Evolutionary conservation across 305 asterid species (phyloP).

Genomic region (Fraxinus platypoda): DNA sequence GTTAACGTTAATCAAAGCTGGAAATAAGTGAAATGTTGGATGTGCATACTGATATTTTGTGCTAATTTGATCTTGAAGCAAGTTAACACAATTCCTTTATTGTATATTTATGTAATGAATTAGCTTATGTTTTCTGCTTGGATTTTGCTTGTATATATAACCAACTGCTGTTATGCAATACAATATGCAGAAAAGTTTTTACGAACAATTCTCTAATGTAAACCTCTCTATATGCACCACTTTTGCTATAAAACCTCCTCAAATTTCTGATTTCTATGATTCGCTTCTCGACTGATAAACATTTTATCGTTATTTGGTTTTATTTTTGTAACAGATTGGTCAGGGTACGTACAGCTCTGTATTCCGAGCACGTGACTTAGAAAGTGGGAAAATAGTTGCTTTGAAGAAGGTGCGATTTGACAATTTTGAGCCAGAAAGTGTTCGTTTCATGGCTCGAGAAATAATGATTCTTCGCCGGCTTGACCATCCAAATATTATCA

Average conservation of each 20-base stretch:
- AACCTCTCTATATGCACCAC: background rate
- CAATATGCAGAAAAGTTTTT: background rate
- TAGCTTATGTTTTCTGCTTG: background rate
- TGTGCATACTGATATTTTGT: background rate
- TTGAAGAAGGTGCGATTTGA: constrained; percentile 90
- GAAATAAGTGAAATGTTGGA: background rate
- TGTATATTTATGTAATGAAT: background rate
- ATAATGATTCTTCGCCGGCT: constrained; percentile 80
- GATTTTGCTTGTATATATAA: background rate
- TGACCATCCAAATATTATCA: constrained; percentile 86
- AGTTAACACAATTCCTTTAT: background rate
- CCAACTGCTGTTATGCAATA: background rate
- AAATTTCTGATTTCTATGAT: background rate
- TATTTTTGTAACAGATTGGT: constrained; percentile 39
- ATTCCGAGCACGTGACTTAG: constrained; percentile 53
- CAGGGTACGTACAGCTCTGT: too few relatives aligned
- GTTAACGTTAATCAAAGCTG: background rate
- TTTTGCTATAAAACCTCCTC: background rate
- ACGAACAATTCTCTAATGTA: background rate
- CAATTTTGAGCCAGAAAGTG: constrained; percentile 93
- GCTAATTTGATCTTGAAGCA: background rate
- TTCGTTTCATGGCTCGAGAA: constrained; percentile 97
- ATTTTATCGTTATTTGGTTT: background rate
- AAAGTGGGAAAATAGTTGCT: constrained; percentile 75
- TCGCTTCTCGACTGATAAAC: constrained; percentile 6